Evolutionary conservation across 1,139 yeast species (phyloP).

Genomic region (Saccharomyces hybrid): DNA sequence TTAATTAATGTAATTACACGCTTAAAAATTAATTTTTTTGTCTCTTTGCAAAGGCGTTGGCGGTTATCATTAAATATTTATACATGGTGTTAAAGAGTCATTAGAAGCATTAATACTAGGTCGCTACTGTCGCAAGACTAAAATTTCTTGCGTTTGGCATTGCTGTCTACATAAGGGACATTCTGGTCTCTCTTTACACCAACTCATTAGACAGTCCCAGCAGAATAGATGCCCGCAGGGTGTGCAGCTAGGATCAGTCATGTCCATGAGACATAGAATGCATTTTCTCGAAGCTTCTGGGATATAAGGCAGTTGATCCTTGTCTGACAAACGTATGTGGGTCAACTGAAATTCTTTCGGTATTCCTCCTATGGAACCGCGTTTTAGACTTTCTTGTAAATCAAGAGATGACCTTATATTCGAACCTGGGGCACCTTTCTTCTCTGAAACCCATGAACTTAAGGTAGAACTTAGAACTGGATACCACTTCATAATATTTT

Average conservation of each 20-base stretch:
- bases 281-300: conserved; percentile 68
- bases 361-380: conserved; percentile 7
- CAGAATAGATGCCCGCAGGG: conserved; percentile 91
- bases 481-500: conserved; percentile 43
- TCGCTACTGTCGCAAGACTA: conserved; percentile 46
- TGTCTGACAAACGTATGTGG: conserved; percentile 50
- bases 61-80: not conserved
- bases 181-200: conserved; percentile 84
- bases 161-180: conserved; percentile 87
- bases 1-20: conserved; percentile 1
- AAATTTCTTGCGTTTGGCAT: conserved; percentile 64
- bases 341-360: conserved; percentile 9
- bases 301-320: conserved; percentile 54
- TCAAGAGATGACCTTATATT: not conserved
- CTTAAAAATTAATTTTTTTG: no score
- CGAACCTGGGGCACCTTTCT: not conserved
- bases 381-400: not conserved
- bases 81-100: not conserved
- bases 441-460: not conserved
- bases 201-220: conserved; percentile 84
- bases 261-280: conserved; percentile 71
- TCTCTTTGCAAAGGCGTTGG: not conserved
- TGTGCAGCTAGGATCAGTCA: conserved; percentile 80
- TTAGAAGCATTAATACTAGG: not conserved
- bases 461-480: conserved; percentile 1